These are phyloP conservation scores for Pseudogymnoascus sp. DNA, from an alignment of 2,329 filamentous ascomycete genomes.

Conservation along the genomic window DNA sequence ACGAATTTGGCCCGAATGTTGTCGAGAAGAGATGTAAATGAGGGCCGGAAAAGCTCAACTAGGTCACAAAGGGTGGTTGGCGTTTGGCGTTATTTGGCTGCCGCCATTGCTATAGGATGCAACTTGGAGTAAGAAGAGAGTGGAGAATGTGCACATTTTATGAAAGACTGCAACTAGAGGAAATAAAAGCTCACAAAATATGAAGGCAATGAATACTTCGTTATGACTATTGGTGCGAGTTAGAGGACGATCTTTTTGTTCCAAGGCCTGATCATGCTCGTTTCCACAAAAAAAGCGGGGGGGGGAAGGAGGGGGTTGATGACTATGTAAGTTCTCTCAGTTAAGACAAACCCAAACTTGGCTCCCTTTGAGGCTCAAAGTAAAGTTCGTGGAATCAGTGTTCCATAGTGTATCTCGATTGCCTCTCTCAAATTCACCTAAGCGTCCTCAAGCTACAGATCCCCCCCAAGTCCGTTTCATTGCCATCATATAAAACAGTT, in stretches of 20 bases:
- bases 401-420: neutral
- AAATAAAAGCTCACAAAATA: constrained; percentile 4
- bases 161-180: constrained; percentile 3
- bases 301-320: neutral
- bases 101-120: constrained; percentile 5
- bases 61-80: neutral
- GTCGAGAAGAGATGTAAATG: constrained; percentile 96
- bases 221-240: neutral
- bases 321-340: neutral
- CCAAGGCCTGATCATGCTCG: neutral
- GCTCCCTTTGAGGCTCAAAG: neutral
- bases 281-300: neutral
- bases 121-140: constrained; percentile 5
- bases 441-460: neutral
- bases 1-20: constrained; percentile 83
- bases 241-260: neutral
- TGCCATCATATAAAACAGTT: neutral
- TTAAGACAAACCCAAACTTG: neutral
- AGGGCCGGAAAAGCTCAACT: constrained; percentile 14
- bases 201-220: neutral
- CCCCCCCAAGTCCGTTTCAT: neutral
- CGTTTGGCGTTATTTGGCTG: constrained; percentile 6
- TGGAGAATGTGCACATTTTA: neutral
- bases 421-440: neutral
- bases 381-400: neutral